phyloP scores from a whole-genome alignment of 495 filamentous ascomycete species.

The Aspergillus diversus region DNA sequence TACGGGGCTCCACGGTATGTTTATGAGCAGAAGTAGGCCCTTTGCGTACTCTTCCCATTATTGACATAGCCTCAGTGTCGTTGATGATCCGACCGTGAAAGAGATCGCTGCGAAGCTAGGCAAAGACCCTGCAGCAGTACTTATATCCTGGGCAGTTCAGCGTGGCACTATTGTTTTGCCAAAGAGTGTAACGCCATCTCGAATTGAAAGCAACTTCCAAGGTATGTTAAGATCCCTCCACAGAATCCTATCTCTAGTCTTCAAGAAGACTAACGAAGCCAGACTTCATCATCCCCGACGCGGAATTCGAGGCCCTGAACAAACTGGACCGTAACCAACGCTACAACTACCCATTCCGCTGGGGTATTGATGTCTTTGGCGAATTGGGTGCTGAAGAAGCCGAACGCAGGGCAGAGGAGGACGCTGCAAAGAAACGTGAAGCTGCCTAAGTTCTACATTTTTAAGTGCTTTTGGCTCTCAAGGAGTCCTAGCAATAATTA shows the following conservation, averaged over 20 bases:
- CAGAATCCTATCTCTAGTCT: neutral
- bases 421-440: slow-evolving; percentile 41
- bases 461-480: neutral
- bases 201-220: slow-evolving; percentile 63
- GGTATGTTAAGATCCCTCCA: slow-evolving; percentile 19
- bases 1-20: slow-evolving; percentile 44
- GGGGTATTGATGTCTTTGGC: slow-evolving; percentile 55
- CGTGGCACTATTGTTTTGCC: slow-evolving; percentile 64
- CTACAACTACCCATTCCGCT: slow-evolving; percentile 56
- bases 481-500: neutral
- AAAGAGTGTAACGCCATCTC: slow-evolving; percentile 60
- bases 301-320: slow-evolving; percentile 49
- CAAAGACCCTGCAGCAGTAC: slow-evolving; percentile 70
- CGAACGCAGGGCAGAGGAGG: slow-evolving; percentile 48
- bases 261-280: slow-evolving; percentile 11
- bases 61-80: slow-evolving; percentile 31
- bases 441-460: neutral
- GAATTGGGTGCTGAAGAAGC: slow-evolving; percentile 50
- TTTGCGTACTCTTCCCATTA: too few species aligned
- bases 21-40: neutral
- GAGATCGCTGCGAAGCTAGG: slow-evolving; percentile 66
- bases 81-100: slow-evolving; percentile 64
- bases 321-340: slow-evolving; percentile 49
- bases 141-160: slow-evolving; percentile 83
- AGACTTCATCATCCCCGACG: slow-evolving; percentile 54